phyloP scores from a whole-genome alignment of 371 early-diverging fungal species.

The Conidiobolus incongruus region DNA sequence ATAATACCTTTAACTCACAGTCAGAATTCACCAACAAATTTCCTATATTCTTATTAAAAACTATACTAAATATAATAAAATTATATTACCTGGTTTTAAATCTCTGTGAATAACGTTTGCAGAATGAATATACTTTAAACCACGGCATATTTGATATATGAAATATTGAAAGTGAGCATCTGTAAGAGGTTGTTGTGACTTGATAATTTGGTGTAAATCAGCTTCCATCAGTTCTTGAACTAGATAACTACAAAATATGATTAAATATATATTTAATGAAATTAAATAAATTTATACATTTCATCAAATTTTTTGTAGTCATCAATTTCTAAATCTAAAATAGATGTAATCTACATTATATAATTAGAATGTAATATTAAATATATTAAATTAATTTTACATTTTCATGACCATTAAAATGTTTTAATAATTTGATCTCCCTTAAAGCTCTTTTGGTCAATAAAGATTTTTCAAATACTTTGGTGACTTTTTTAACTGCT shows the following conservation, averaged over 20 bases:
- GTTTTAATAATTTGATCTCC: conserved; percentile 68
- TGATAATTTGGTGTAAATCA: conserved; percentile 93
- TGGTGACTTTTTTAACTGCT: conserved; percentile 76
- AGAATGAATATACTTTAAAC: conserved; percentile 93
- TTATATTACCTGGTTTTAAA: conserved; percentile 66
- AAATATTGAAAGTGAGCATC: conserved; percentile 97
- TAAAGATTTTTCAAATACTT: conserved; percentile 54
- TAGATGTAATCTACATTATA: conserved; percentile 32
- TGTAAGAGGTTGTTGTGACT: conserved; percentile 84
- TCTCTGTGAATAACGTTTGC: conserved; percentile 97
- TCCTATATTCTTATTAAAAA: too few relatives aligned
- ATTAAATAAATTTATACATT: too few relatives aligned
- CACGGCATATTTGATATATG: conserved; percentile 90
- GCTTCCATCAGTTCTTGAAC: conserved; percentile 96
- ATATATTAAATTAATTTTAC: too few relatives aligned
- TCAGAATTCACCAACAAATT: conserved; percentile 94
- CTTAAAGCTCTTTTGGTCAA: conserved; percentile 69
- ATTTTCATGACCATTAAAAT: conserved; percentile 80
- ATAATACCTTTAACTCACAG: conserved; percentile 62
- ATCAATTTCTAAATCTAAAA: conserved; percentile 48
- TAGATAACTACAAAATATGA: conserved; percentile 26
- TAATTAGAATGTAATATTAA: background rate
- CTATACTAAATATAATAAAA: background rate
- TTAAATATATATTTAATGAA: background rate
- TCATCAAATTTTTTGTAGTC: conserved; percentile 53